Conservation (phyloP, 495 filamentous ascomycete species). For the Letharia lupina region DNA sequence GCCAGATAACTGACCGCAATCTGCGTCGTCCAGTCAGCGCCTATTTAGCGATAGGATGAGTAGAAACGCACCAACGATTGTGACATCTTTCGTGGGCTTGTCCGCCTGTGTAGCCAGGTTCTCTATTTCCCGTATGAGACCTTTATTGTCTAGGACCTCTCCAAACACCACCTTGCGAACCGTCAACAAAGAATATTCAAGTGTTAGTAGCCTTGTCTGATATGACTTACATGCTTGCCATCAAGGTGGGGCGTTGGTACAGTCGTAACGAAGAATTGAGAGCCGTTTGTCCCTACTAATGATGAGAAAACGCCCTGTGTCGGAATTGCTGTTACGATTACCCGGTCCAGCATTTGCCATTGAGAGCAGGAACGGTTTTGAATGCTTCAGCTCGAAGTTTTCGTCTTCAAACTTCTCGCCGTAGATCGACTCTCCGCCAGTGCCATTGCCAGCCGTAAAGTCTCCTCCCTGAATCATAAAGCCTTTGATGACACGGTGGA, state of each 20-base stretch:
- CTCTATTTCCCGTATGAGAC: slow-evolving; percentile 82
- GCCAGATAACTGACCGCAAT: slow-evolving; percentile 79
- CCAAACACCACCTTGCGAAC: slow-evolving; percentile 39
- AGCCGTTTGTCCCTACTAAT: slow-evolving; percentile 68
- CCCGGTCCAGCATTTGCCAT: slow-evolving; percentile 97
- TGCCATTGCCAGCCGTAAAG: slow-evolving; percentile 93
- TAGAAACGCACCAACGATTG: slow-evolving; percentile 48
- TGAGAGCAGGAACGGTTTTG: slow-evolving; percentile 85
- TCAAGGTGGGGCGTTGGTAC: slow-evolving; percentile 89
- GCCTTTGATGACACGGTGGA: slow-evolving; percentile 96
- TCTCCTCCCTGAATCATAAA: slow-evolving; percentile 99
- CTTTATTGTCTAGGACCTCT: slow-evolving; percentile 72
- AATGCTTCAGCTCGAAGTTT: slow-evolving; percentile 90
- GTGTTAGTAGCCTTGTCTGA: not conserved
- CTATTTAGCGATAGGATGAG: not conserved
- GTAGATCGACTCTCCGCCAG: slow-evolving; percentile 96
- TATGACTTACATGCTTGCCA: slow-evolving; percentile 64
- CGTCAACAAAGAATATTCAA: not conserved
- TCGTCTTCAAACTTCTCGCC: slow-evolving; percentile 97
- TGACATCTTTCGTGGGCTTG: slow-evolving; percentile 66
- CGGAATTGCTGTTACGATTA: slow-evolving; percentile 27
- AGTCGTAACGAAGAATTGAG: slow-evolving; percentile 97
- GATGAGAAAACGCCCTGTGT: not conserved
- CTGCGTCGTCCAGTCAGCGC: slow-evolving; percentile 23
- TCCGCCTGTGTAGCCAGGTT: slow-evolving; percentile 72